Evolutionary conservation across 495 filamentous ascomycete genomes (phyloP), one percentile per base, ranked within the genome.

Genomic region (Xylaria acuta): DNA sequence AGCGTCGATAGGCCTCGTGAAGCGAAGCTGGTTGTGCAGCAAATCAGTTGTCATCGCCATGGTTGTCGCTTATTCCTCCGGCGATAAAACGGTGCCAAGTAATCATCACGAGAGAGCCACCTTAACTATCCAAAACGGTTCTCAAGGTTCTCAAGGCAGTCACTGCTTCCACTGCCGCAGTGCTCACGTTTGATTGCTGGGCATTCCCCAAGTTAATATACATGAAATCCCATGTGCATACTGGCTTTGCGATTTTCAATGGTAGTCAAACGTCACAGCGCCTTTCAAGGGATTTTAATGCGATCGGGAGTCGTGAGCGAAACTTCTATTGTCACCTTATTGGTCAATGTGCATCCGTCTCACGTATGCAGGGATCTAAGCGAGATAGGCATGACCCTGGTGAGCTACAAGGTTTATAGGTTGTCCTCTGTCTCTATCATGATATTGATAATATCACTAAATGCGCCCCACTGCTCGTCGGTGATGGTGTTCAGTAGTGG

Each of bases 401-500:
- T 30, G 47, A 56, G 32, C 65, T 67, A 56, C 47, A 54, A 32
- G 65, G 38, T 22, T 20, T 66, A 66, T 56, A 72, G 70, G 53
- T 25, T 65, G 40, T 66, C 49, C 60, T 72, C 47, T 34, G 59
- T 64, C 59, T 71, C 59, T 65, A 64, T 58, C 59, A 65, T 71
- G 69, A 32, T 47, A 38, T 66, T 66, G 70, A 66, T 25, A 40
- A 65, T 66, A 60, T 51, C 62, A n/a, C 36, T 47, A 20, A 43
- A 71, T 56, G 45, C 62, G 18, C 34, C 36, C 70, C 70, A 72
- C 62, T 72, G 47, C 40, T 65, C 62, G 40, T 72, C 62, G 27
- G 70, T 72, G 32, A 72, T 72, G 49, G 49, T 66, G 30, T 72
- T 60, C 14, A 64, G 69, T 30, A 64, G 34, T 43, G 62, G 69